Conservation (phyloP, 441 rosid species). For the Euphorbia corollata region DNA sequence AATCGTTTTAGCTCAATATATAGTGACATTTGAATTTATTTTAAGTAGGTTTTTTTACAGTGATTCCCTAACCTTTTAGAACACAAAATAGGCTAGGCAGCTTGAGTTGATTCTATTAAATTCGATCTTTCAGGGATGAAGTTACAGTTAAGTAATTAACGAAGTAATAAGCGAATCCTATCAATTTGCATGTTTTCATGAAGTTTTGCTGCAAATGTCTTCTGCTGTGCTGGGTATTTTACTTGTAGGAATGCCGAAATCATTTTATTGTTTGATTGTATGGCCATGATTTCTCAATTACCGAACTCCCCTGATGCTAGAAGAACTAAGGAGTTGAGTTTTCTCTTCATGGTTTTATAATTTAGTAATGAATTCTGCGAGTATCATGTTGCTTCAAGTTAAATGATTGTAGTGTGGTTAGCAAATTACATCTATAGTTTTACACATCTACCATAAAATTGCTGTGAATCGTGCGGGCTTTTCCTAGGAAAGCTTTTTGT, state of each 20-base stretch:
- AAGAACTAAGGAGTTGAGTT: background rate
- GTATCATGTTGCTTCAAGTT: background rate
- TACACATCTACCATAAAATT: background rate
- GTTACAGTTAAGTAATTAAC: no score
- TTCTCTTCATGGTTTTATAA: background rate
- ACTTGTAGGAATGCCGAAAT: background rate
- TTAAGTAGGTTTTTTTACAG: background rate
- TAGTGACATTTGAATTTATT: background rate
- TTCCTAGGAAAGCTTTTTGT: background rate
- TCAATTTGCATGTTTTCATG: background rate
- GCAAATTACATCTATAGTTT: background rate
- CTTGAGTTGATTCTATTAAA: background rate
- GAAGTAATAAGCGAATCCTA: background rate
- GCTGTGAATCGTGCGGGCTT: no score
- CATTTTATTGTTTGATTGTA: background rate
- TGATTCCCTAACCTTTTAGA: background rate
- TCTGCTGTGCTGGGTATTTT: background rate
- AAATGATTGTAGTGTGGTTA: background rate
- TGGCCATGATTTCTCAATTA: background rate
- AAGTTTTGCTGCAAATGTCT: background rate
- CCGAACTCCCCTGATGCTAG: background rate
- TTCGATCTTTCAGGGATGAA: background rate
- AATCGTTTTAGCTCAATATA: no score
- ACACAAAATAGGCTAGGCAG: background rate
- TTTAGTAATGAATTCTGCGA: background rate